Conservation (phyloP, 805 yeast genomes). For the Candida sithepensis region DNA sequence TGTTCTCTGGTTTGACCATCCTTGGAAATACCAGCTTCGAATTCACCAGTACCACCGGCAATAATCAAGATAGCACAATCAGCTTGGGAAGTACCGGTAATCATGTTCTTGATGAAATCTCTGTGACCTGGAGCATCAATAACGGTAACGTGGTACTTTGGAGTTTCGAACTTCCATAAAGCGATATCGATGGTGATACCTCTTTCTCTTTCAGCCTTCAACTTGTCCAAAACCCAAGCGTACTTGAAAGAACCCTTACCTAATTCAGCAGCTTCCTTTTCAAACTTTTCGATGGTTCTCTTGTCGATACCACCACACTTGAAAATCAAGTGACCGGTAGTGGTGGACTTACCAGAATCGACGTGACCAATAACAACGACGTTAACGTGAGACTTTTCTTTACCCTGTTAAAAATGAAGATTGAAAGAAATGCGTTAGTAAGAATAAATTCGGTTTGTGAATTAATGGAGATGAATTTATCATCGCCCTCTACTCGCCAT, state of each 20-base stretch:
- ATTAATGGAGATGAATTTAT: no score
- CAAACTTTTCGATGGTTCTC: slow-evolving; percentile 98
- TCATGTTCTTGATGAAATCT: slow-evolving; percentile 95
- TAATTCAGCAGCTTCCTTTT: slow-evolving; percentile 96
- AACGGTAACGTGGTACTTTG: slow-evolving; percentile 84
- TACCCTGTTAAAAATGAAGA: slow-evolving; percentile 53
- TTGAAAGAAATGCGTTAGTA: background rate
- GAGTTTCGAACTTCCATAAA: slow-evolving; percentile 90
- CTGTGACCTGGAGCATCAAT: slow-evolving; percentile 96
- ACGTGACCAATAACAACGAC: slow-evolving; percentile 99
- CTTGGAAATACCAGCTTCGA: slow-evolving; percentile 93
- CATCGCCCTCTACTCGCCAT: no score
- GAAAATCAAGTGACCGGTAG: slow-evolving; percentile 98
- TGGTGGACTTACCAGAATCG: slow-evolving; percentile 99
- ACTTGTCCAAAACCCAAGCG: slow-evolving; percentile 96
- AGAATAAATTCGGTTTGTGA: background rate
- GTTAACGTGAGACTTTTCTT: slow-evolving; percentile 97
- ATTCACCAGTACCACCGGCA: slow-evolving; percentile 92
- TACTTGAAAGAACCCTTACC: slow-evolving; percentile 97
- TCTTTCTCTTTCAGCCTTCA: slow-evolving; percentile 95
- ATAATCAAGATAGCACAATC: slow-evolving; percentile 88
- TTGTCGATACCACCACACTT: slow-evolving; percentile 99
- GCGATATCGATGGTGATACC: slow-evolving; percentile 96
- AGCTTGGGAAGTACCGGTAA: slow-evolving; percentile 93
- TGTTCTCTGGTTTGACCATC: slow-evolving; percentile 96